Evolutionary conservation across 1,284 basidiomycete species (phyloP), one percentile per base, ranked within the genome.

Genomic region (Hemileccinum hortonii): DNA sequence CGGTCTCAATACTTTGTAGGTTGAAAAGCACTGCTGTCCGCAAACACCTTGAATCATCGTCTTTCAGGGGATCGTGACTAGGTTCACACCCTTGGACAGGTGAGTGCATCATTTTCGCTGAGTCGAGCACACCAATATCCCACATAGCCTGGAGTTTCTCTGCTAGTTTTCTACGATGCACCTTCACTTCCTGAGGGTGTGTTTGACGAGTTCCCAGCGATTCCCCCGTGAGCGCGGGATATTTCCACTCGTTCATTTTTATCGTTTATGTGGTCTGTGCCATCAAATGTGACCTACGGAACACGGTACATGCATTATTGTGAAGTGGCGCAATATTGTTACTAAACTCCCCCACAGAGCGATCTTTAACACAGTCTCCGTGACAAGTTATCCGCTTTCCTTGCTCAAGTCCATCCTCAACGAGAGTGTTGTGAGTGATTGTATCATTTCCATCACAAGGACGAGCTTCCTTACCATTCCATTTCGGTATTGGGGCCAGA

Each of bases 1-100:
- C 22, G 79, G 81, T 15, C 71, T 76, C 52, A 83, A 85, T 56
- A 84, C 62, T 83, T 82, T 55, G 82, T 82, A 51, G 54, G 77
- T 69, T 29, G 14, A 12, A n/a, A 32, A 12, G 22, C 11, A 29
- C 8, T 22, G 16, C 14, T 9, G 33, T 33, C 36, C 16, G 4
- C 6, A 11, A 26, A 26, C 6, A 6, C 19, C 35, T 19, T 47
- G 41, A 1, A 30, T 26, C 16, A 50, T 6, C 10, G 24, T 30
- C 18, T 36, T 45, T 15, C 37, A 84, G 81, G 82, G 82, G 3
- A 80, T 85, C 38, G 80, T 84, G 4, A 84, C 82, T 3, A 74
- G 73, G 52, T 80, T 84, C 61, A 81, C 76, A 0, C 55, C 11
- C 12, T 33, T 37, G 55, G 50, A 32, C 15, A 12, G 14, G 49